Conservation (phyloP, 2,329 filamentous ascomycete genomes). For the Tolypocladium nubicola region DNA sequence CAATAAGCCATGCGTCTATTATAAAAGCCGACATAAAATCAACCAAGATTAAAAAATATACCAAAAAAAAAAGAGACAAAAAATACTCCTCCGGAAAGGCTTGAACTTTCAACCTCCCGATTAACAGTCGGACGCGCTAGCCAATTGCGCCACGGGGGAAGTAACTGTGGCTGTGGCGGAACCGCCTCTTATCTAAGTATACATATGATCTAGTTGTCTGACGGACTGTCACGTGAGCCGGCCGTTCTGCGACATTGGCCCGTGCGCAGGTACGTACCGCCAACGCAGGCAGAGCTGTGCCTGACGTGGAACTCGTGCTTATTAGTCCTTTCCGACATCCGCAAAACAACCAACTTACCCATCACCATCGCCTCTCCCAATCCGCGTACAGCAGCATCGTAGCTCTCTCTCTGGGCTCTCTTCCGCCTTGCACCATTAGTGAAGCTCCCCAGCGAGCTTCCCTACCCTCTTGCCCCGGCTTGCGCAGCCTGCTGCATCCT, state of each 20-base stretch:
- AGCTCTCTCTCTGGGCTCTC: background rate
- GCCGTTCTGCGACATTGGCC: background rate
- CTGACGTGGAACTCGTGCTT: conserved; percentile 32
- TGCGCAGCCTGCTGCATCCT: background rate
- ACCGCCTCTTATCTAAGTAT: background rate
- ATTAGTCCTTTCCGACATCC: background rate
- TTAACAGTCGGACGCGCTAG: conserved; percentile 52
- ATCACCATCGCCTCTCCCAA: background rate
- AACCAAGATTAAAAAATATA: background rate
- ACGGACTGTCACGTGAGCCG: no score
- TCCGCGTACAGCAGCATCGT: background rate
- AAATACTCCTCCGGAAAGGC: conserved; percentile 8
- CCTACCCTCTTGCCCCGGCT: background rate
- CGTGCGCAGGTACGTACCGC: background rate
- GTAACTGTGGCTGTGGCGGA: background rate
- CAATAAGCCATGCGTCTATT: no score
- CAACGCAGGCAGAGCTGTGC: conserved; percentile 26
- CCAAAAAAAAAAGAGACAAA: background rate
- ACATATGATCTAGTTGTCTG: background rate
- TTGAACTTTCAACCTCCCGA: conserved; percentile 18
- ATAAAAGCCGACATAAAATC: background rate
- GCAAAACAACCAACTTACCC: background rate
- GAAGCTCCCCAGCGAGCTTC: background rate
- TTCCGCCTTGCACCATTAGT: background rate
- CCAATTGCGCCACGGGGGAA: conserved; percentile 23